Evolutionary conservation across 352 stramenopile species (phyloP).

Genomic region (Pythium dissimile): DNA sequence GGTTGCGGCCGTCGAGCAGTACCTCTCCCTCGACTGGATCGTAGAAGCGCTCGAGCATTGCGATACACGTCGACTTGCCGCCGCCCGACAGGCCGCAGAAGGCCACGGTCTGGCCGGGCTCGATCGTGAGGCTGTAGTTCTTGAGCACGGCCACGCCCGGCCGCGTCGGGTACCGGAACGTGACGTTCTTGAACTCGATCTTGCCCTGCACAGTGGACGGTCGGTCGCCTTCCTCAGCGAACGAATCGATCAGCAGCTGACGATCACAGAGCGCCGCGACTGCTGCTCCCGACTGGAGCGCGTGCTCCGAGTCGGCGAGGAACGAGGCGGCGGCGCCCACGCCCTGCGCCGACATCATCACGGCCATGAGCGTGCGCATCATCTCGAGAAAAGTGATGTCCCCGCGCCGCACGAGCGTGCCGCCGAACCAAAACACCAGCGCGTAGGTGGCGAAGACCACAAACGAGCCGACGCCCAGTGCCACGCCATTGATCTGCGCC

Average conservation of each 20-base stretch:
- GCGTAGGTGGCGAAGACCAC: not conserved
- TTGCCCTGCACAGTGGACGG: slow-evolving; percentile 15
- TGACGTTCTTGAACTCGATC: slow-evolving; percentile 62
- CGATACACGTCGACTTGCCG: slow-evolving; percentile 25
- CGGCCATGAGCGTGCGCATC: too few species aligned
- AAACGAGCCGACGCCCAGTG: not conserved
- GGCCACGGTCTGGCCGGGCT: slow-evolving; percentile 40
- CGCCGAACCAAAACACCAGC: too few species aligned
- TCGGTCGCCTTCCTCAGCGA: not conserved
- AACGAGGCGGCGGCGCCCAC: not conserved
- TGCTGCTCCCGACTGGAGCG: not conserved
- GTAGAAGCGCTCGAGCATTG: slow-evolving; percentile 26
- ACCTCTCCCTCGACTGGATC: slow-evolving; percentile 15
- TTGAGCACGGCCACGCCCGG: slow-evolving; percentile 66
- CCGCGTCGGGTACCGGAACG: slow-evolving; percentile 67
- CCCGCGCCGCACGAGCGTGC: too few species aligned
- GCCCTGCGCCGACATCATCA: not conserved
- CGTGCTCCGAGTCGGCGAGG: not conserved
- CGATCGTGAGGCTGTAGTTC: slow-evolving; percentile 72
- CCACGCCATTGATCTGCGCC: not conserved
- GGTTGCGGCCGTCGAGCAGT: slow-evolving; percentile 23
- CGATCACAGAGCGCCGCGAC: not conserved
- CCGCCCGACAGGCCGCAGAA: slow-evolving; percentile 35
- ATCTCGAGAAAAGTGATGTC: too few species aligned
- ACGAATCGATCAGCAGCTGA: not conserved